These are phyloP conservation scores for Persicaria tinctoria DNA, from an alignment of 148 eudicot species.

Conservation along the genomic window DNA sequence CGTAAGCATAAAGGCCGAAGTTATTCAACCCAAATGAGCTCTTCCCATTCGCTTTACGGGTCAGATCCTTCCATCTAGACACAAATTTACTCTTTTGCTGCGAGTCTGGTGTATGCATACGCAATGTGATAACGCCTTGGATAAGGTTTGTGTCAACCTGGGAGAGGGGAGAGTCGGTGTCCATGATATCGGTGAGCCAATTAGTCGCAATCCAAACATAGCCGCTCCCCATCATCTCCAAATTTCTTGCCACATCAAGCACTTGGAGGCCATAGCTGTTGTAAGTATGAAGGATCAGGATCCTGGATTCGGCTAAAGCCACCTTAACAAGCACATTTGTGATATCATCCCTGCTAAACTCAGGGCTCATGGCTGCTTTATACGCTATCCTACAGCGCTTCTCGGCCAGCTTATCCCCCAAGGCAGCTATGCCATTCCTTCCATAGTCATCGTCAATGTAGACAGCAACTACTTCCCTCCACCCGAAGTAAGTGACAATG, in stretches of 20 bases:
- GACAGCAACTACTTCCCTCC: slow-evolving; percentile 17
- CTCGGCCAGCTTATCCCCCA: slow-evolving; percentile 15
- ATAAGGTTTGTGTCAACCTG: neutral
- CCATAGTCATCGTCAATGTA: slow-evolving; percentile 21
- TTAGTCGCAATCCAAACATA: slow-evolving; percentile 23
- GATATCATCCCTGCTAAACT: slow-evolving; percentile 7
- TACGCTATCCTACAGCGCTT: slow-evolving; percentile 14
- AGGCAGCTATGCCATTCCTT: slow-evolving; percentile 20
- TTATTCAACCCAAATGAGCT: slow-evolving; percentile 24
- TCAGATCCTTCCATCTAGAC: slow-evolving; percentile 29
- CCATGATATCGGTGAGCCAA: slow-evolving; percentile 19
- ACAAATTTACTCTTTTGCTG: slow-evolving; percentile 12
- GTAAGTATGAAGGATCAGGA: slow-evolving; percentile 16
- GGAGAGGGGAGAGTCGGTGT: neutral
- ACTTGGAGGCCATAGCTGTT: slow-evolving; percentile 10
- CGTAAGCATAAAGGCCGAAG: slow-evolving; percentile 43
- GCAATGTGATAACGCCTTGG: slow-evolving; percentile 10
- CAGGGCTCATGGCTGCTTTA: slow-evolving; percentile 8
- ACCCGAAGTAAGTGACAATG: slow-evolving; percentile 15
- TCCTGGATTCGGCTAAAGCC: slow-evolving; percentile 14
- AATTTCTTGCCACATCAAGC: slow-evolving; percentile 12
- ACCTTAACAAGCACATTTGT: slow-evolving; percentile 10
- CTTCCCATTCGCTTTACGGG: slow-evolving; percentile 3
- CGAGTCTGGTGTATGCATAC: slow-evolving; percentile 14
- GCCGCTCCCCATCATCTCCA: slow-evolving; percentile 18